Base-by-base conservation (phyloP, 2,329 filamentous ascomycete genomes). In the Metarhizium anisopliae region DNA sequence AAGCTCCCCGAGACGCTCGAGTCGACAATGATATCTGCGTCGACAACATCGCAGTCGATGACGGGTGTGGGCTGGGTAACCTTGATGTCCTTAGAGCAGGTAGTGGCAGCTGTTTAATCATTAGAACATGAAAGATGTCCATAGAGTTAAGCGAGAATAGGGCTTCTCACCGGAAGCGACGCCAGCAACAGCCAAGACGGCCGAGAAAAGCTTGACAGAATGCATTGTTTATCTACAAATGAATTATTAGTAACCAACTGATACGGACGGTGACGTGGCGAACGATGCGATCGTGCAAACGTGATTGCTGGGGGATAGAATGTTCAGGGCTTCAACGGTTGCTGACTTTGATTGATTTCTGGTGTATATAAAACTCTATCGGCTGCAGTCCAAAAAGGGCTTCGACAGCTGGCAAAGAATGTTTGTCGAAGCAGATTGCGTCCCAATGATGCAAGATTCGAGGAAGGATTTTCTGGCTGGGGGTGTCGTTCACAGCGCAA, bases 41-140 rank as follows among this genome's bases (percentile, higher is more conserved):
- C 74, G 68, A 89, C 79, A 55, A 81, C 87, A n/a, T 73, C 68
- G 81, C 92, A 96, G 60, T 79, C 70, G 58, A 93, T 74, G 51
- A 68, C 69, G 18, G 77, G 78, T 56, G 81, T 84, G 67, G 89
- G 80, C 63, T 82, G 81, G 55, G 76, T 80, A 72, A 80, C 85
- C 70, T 79, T 78, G 74, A 90, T 78, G 62, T 81, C 84, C 59
- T 74, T 72, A 18, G 74, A 74, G 53, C 70, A 72, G 49, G 65
- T 67, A 56, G 70, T 61, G 61, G 72, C 72, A 58, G 51, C 60
- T 64, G 11, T 25, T 2, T 35, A 30, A 54, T 20, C 53, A 25
- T 42, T n/a, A 18, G 18, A 5, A 14, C 30, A 35, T 38, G 13
- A 36, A 11, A 29, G 7, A 13, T 5, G 4, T 16, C 6, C 8